phyloP scores from a whole-genome alignment of 176 grass and related monocot species.

The Alloteropsis semialata region DNA sequence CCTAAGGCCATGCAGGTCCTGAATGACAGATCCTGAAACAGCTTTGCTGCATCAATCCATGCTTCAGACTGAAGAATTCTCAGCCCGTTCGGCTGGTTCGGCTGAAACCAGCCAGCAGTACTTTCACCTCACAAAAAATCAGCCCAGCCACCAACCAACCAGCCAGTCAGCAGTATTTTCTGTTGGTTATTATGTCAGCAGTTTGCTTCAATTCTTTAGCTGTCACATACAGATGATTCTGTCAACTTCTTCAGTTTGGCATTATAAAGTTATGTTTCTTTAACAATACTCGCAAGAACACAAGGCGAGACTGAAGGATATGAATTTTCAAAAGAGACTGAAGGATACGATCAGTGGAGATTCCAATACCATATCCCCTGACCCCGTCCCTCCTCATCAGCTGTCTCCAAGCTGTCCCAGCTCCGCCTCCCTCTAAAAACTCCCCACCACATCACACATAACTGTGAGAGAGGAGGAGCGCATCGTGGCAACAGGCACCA shows the following conservation, averaged over 20 bases:
- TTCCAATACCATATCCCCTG: neutral
- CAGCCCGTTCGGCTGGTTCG: too few species aligned
- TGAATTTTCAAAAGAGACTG: neutral
- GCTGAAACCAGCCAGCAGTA: too few species aligned
- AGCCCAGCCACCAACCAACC: too few species aligned
- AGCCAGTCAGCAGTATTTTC: too few species aligned
- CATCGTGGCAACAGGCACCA: constrained; percentile 26
- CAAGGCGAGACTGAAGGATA: neutral
- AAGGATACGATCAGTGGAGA: constrained; percentile 22
- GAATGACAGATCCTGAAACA: neutral
- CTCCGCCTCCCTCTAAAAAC: neutral
- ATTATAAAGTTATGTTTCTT: neutral
- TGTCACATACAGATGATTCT: neutral
- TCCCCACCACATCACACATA: neutral
- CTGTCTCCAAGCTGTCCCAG: constrained; percentile 49
- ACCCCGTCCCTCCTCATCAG: constrained; percentile 6
- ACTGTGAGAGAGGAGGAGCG: neutral
- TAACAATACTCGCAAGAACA: neutral
- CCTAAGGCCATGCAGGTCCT: neutral
- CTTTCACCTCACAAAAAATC: too few species aligned
- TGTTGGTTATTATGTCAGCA: neutral
- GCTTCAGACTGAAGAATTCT: neutral
- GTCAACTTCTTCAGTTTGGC: neutral
- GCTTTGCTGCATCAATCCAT: neutral
- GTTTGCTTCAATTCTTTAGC: neutral